A percentile compares a stretch with the other conserved stretches of the same genome.
phyloP scores from a whole-genome alignment of 148 eudicot genomes.

The Arbutus unedo region DNA sequence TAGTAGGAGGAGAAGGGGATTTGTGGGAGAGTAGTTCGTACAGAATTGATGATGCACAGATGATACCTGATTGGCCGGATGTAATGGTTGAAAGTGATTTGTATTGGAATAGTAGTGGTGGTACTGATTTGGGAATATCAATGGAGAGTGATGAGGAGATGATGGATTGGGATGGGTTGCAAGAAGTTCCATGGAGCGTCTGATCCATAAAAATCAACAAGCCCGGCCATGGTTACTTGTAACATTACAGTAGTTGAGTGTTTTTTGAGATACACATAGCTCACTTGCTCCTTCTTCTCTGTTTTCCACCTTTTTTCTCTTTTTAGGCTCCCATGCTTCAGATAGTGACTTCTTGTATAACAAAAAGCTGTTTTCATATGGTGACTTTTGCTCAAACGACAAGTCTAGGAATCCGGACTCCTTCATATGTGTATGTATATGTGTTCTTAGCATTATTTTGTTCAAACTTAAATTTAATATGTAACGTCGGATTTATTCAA shows the following conservation, averaged over 20 bases:
- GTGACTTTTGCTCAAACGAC: too few species aligned
- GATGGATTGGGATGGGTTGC: not conserved
- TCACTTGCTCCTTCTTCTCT: too few species aligned
- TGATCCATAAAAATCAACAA: not conserved
- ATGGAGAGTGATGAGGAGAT: not conserved
- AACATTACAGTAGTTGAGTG: not conserved
- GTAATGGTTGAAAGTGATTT: constrained; percentile 12
- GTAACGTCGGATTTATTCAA: too few species aligned
- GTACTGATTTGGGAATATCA: not conserved
- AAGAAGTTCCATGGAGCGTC: constrained; percentile 12
- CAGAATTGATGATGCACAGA: not conserved
- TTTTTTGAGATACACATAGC: too few species aligned
- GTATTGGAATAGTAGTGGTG: not conserved
- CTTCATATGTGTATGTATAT: too few species aligned
- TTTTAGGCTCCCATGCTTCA: too few species aligned
- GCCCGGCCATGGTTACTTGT: not conserved
- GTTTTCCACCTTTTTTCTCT: too few species aligned
- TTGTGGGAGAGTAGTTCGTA: not conserved
- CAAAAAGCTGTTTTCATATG: too few species aligned
- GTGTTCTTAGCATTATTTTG: too few species aligned
- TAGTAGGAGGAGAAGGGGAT: not conserved
- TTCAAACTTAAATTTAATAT: too few species aligned
- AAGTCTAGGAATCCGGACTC: too few species aligned
- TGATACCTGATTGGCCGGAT: constrained; percentile 8
- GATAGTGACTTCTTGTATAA: too few species aligned